Base-by-base conservation (phyloP, 768 basidiomycete species). In the Udeniomyces megalosporus region DNA sequence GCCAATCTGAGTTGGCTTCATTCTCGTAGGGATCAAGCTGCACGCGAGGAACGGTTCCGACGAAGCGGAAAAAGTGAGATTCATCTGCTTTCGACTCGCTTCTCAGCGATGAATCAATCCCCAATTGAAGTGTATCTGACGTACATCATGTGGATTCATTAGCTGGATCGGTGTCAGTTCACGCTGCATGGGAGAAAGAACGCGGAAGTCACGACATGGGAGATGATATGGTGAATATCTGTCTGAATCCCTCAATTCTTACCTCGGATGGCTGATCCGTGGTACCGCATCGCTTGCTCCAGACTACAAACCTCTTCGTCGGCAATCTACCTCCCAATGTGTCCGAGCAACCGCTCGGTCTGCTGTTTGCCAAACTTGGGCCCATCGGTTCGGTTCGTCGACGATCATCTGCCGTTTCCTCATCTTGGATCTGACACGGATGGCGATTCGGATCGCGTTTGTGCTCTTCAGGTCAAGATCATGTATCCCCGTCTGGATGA, bases 231-330 rank as follows among this genome's bases (percentile, higher is more conserved):
- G 91, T 88, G 67, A 62, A 78, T 68, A 24, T 34, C 22, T 26
- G 4, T 22, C 15, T 48, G 32, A 8, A 42, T 28, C 56, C 2
- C 38, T 2, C 26, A 11, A 8, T 48, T 45, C 38, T n/a, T 8
- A 57, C 31, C 31, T 6, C n/a, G 4, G 35, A 46, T n/a, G 55
- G 57, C 61, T 58, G 26, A 48, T 49, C 15, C 11, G 61, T n/a
- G n/a, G 58, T 47, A 61, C 63, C 22, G 7, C n/a, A n/a, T n/a
- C n/a, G n/a, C 5, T 26, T 11, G 2, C 3, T 59, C 14, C 65
- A 92, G 86, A 95, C 93, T 1, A 88, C 92, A 44, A 99, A 99
- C 69, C 74, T 99, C 15, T 97, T 93, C 71, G 90, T 99, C 42
- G 89, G 90, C 14, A 95, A 96, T 71, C 75, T 99, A 28, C 95